Conservation (phyloP, 768 basidiomycete genomes). For the Auriculariales sp. region DNA sequence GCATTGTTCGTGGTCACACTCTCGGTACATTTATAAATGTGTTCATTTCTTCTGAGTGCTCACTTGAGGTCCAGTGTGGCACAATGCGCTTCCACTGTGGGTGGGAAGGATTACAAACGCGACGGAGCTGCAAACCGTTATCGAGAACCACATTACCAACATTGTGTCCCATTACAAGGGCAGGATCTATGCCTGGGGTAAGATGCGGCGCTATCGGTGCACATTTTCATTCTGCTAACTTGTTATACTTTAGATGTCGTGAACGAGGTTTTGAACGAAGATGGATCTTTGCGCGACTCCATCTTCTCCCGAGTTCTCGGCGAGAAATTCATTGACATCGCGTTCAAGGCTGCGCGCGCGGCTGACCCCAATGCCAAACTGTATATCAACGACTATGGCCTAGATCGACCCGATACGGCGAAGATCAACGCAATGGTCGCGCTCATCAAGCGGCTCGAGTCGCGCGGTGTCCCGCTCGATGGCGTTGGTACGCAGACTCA, state of each 20-base stretch:
- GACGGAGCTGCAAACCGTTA: background rate
- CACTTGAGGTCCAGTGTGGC: background rate
- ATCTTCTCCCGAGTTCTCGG: conserved; percentile 44
- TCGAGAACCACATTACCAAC: conserved; percentile 26
- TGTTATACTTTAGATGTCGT: conserved; percentile 25
- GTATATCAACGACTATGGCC: conserved; percentile 30
- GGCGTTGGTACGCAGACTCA: conserved; percentile 39
- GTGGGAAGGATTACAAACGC: background rate
- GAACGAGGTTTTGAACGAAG: conserved; percentile 47
- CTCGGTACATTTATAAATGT: background rate
- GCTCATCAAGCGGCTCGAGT: conserved; percentile 33
- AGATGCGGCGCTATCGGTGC: background rate
- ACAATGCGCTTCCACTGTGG: background rate
- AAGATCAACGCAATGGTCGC: conserved; percentile 45
- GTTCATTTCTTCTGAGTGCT: background rate
- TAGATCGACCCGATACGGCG: conserved; percentile 15
- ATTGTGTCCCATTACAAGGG: conserved; percentile 41
- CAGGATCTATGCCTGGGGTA: conserved; percentile 32
- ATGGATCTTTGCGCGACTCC: conserved; percentile 37
- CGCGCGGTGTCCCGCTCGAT: conserved; percentile 36
- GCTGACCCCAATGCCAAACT: conserved; percentile 44
- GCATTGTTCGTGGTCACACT: conserved; percentile 3
- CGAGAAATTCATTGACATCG: conserved; percentile 32
- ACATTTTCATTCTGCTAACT: background rate
- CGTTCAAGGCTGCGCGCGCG: conserved; percentile 36